Percentiles rank a stretch among this genome's conserved stretches.
These are phyloP conservation scores for Truncatella angustata DNA, from an alignment of 2,329 filamentous ascomycete genomes.

Conservation along the genomic window DNA sequence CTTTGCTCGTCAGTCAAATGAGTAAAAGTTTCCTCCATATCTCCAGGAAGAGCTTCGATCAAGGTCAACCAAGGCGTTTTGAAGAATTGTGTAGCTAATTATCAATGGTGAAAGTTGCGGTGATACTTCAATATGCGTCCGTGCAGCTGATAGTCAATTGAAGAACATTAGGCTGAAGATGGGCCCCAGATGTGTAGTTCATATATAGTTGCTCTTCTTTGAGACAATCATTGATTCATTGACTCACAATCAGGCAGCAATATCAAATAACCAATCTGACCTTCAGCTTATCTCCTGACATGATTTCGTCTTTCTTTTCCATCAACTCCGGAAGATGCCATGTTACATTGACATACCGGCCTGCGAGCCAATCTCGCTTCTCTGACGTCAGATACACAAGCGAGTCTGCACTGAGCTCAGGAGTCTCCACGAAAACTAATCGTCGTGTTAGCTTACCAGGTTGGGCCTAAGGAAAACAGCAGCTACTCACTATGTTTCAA, in stretches of 20 bases:
- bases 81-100: background rate
- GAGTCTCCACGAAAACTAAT: slow-evolving; percentile 23
- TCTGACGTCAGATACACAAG: slow-evolving; percentile 27
- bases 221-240: background rate
- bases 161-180: too few species aligned
- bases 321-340: slow-evolving; percentile 38
- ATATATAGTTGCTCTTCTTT: background rate
- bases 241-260: background rate
- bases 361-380: slow-evolving; percentile 29
- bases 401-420: slow-evolving; percentile 27
- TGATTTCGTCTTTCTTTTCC: slow-evolving; percentile 26
- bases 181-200: too few species aligned
- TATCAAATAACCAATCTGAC: slow-evolving; percentile 21
- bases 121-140: too few species aligned
- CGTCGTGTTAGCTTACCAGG: background rate
- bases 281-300: slow-evolving; percentile 26
- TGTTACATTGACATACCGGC: slow-evolving; percentile 36
- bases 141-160: too few species aligned
- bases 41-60: background rate
- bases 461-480: background rate
- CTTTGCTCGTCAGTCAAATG: too few species aligned
- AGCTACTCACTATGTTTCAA: background rate
- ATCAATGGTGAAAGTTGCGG: too few species aligned
- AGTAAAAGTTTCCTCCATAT: background rate
- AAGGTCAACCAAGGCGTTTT: background rate